phyloP scores from a whole-genome alignment of 2,329 filamentous ascomycete genomes.

The Fusarium sp. region DNA sequence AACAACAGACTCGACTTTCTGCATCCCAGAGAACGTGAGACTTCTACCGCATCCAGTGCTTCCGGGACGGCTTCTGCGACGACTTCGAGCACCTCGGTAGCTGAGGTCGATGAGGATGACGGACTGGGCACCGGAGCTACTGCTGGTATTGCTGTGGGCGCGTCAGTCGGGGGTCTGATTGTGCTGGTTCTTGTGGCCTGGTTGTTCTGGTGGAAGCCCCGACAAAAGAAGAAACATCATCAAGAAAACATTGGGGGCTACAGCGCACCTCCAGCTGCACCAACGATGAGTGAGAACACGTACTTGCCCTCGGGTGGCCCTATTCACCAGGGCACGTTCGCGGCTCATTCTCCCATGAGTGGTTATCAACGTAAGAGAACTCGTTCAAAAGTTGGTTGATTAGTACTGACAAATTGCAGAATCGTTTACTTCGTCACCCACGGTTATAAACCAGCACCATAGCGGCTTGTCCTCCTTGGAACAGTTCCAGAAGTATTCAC shows the following conservation, averaged over 20 bases:
- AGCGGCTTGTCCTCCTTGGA: conserved; percentile 32
- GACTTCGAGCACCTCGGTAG: conserved; percentile 6
- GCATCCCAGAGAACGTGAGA: conserved; percentile 7
- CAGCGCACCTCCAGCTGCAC: conserved; percentile 8
- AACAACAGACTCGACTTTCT: conserved; percentile 32
- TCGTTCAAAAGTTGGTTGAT: neutral
- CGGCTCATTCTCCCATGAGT: conserved; percentile 36
- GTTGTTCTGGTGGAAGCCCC: conserved; percentile 40
- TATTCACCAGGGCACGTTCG: neutral
- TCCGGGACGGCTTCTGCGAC: conserved; percentile 12
- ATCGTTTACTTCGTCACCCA: conserved; percentile 30
- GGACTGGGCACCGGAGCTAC: conserved; percentile 36
- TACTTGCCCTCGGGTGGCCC: conserved; percentile 15
- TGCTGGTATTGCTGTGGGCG: conserved; percentile 38
- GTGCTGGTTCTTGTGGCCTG: conserved; percentile 28
- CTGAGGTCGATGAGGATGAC: neutral
- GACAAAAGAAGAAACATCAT: conserved; percentile 30
- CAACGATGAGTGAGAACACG: conserved; percentile 15
- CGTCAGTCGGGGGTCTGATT: conserved; percentile 23
- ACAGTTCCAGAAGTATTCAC: conserved; percentile 34
- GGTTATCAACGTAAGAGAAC: conserved; percentile 36
- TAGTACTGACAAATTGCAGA: conserved; percentile 25
- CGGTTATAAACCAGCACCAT: conserved; percentile 15
- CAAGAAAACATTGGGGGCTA: neutral
- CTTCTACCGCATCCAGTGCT: neutral